Evolutionary conservation across 1,139 yeast species (phyloP), one percentile per base, ranked within the genome.

Genomic region (Scheffersomyces stambukii): DNA sequence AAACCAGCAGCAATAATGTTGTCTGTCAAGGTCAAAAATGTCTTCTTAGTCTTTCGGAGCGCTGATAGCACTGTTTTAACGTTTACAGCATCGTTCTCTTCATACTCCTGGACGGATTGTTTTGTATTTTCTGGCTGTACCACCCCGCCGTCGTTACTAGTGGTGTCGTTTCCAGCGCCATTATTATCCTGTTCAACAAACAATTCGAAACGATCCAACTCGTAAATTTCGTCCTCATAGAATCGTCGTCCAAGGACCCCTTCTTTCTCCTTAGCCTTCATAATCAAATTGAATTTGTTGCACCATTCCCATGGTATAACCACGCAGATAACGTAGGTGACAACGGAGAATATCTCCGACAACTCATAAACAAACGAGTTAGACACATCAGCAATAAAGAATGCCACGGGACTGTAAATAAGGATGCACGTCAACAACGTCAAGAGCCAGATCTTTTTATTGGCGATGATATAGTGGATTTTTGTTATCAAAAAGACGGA

Each of bases 251-350:
- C 96, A 29, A 86, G 56, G 2, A 86, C 77, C 2, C 95, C 94
- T 34, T 77, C 80, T 30, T 79, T 77, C 43, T 85, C 94, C 37
- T 73, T 73, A n/a, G 66, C 67, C 41, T 73, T 73, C 58, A 80
- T 81, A 16, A 79, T 57, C 9, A 69, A 58, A 35, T 73, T 72
- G 30, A 81, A 70, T 37, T 84, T 68, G 47, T 83, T 86, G 37
- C 85, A 74, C 94, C 95, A 85, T 53, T 81, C 93, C 94, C 95
- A 85, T 0, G 85, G 86, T 11, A 82, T 68, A 5, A 83, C 82
- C 25, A 83, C 83, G 29, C 85, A 72, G 16, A 81, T 66, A n/a
- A 82, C 77, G 48, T 80, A 82, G 6, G 81, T 70, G 1, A 81
- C 79, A 21, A 85, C 76, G 23, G 81, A 77, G 47, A 82, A 79